Evolutionary conservation across 2,329 filamentous ascomycete genomes (phyloP), one percentile per base, ranked within the genome.

Genomic region (Neobulgaria alba): DNA sequence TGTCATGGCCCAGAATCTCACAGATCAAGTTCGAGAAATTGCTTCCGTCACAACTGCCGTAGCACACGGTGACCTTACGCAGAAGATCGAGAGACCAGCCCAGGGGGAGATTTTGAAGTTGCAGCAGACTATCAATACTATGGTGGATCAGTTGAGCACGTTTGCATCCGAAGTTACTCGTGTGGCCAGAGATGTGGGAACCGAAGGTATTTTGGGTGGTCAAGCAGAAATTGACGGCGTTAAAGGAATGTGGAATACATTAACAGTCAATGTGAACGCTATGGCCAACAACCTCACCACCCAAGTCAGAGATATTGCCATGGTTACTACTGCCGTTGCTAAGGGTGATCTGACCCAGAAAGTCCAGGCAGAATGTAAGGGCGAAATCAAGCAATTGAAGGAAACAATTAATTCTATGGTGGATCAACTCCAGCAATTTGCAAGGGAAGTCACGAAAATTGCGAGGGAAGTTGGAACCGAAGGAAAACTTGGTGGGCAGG

Each of bases 391-490:
- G 60, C 87, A 85, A 67, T 82, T 98, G 58, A 98, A 98, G 66
- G 89, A 88, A 45, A 96, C 92, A 34, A 98, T 96, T 70, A 98
- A 98, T 66, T 92, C 85, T 61, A 98, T 98, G 90, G 90, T 98
- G 52, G 92, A 95, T 62, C 92, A 95, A 63, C 71, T 98, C 43
- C 87, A 94, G 59, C 89, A 95, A 59, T 96, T 96, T 60, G 92
- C 92, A 8, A 85, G 88, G 58, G 90, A 96, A 67, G 92, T 98
- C 55, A 96, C 90, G 29, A 93, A 92, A 64, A 85, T 98, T 57
- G 90, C 90, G 29, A 83, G 87, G 61, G 90, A 96, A 64, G 92
- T 96, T 71, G 90, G 90, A 46, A 96, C 92, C 1, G 90, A 98
- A 63, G 90, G 90, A 55, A 80, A 88, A 48, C 75, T 98, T 12